A percentile compares a stretch with the other conserved stretches of the same genome.
phyloP scores from a whole-genome alignment of 169 alveolate genomes.

The Eimeria sp. region DNA sequence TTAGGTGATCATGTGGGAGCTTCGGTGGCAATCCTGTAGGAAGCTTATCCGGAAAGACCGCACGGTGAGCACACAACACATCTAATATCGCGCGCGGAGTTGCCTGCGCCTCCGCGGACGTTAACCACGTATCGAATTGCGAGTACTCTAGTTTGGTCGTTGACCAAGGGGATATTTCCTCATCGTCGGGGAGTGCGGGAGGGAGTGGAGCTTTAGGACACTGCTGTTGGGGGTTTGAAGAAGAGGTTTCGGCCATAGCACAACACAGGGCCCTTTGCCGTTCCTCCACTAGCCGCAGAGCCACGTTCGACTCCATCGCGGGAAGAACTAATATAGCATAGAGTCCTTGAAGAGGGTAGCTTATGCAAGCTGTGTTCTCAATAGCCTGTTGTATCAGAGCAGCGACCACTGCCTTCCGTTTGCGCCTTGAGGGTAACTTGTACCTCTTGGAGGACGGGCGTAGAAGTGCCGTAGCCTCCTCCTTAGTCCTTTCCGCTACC shows the following conservation, averaged over 20 bases:
- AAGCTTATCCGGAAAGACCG: background rate
- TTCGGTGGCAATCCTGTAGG: conserved; percentile 23
- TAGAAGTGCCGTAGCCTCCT: background rate
- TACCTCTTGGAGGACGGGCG: background rate
- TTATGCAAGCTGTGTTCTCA: too few relatives aligned
- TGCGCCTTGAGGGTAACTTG: background rate
- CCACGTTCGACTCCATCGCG: too few relatives aligned
- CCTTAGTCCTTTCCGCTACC: background rate
- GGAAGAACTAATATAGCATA: too few relatives aligned
- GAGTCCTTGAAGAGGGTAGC: too few relatives aligned
- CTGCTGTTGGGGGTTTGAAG: too few relatives aligned
- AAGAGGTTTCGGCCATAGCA: background rate
- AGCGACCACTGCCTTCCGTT: background rate
- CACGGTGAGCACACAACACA: background rate
- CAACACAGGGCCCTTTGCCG: too few relatives aligned
- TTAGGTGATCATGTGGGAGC: conserved; percentile 1
- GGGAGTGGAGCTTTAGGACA: too few relatives aligned
- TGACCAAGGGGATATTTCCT: background rate
- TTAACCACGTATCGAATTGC: background rate
- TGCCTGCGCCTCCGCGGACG: background rate
- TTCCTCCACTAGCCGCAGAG: too few relatives aligned
- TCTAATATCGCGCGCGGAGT: background rate
- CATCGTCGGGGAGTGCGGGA: background rate
- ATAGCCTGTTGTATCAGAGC: too few relatives aligned
- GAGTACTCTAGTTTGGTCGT: background rate